Conservation (phyloP, 768 basidiomycete species). For the Crepidotus variabilis region DNA sequence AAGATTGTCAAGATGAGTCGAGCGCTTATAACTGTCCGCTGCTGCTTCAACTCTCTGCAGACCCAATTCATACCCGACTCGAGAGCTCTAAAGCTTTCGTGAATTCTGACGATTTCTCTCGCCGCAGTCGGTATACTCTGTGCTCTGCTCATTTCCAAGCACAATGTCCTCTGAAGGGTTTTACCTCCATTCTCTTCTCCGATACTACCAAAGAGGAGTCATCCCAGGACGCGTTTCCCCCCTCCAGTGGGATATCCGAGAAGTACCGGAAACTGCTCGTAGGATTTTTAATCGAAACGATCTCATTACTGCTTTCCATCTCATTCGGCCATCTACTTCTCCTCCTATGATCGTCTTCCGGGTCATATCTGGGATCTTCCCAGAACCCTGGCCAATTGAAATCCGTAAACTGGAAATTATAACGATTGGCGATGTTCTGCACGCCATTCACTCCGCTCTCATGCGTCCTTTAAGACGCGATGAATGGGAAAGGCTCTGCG, state of each 20-base stretch:
- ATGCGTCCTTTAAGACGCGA: slow-evolving; percentile 29
- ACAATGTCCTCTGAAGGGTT: slow-evolving; percentile 8
- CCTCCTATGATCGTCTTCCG: slow-evolving; percentile 35
- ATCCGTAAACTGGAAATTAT: slow-evolving; percentile 41
- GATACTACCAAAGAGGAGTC: slow-evolving; percentile 31
- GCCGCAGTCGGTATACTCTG: not conserved
- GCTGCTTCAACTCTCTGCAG: not conserved
- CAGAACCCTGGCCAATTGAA: slow-evolving; percentile 37
- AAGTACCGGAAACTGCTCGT: slow-evolving; percentile 30
- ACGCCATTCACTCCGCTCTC: slow-evolving; percentile 39
- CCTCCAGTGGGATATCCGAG: slow-evolving; percentile 49
- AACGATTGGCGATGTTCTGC: slow-evolving; percentile 49
- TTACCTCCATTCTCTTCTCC: slow-evolving; percentile 32
- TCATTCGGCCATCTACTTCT: slow-evolving; percentile 37
- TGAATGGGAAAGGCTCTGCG: slow-evolving; percentile 41
- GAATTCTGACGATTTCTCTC: not conserved
- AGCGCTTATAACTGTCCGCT: not conserved
- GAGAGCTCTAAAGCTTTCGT: too few species aligned
- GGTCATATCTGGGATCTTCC: slow-evolving; percentile 44
- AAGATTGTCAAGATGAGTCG: not conserved
- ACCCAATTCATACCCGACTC: not conserved
- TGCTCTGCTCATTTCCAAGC: not conserved
- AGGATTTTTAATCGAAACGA: slow-evolving; percentile 19
- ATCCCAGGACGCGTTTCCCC: slow-evolving; percentile 22
- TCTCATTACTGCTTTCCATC: slow-evolving; percentile 24